Evolutionary conservation across 2,329 filamentous ascomycete species (phyloP).

Genomic region (Aspergillus candidus): DNA sequence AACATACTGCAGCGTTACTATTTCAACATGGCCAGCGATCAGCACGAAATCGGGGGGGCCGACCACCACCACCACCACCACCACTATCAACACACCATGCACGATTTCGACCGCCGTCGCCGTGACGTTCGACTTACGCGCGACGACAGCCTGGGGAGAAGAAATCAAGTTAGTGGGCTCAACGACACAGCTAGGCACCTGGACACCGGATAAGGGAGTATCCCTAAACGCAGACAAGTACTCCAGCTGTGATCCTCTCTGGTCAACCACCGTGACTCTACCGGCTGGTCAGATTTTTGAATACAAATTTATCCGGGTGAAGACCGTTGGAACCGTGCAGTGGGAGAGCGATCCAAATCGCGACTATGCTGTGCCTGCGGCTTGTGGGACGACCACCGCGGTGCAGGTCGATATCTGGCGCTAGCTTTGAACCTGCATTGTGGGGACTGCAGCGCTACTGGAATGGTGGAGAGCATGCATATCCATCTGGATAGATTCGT

Average conservation of each 20-base stretch:
- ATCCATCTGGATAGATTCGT: background rate
- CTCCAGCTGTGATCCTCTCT: slow-evolving; percentile 54
- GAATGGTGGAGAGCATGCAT: no score
- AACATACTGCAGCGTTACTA: slow-evolving; percentile 28
- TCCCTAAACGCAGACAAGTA: slow-evolving; percentile 56
- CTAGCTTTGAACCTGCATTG: slow-evolving; percentile 8
- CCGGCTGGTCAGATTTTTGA: slow-evolving; percentile 51
- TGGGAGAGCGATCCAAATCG: slow-evolving; percentile 59
- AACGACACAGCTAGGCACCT: slow-evolving; percentile 54
- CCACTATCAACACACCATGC: slow-evolving; percentile 12
- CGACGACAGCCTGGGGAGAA: slow-evolving; percentile 55
- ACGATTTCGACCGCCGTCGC: slow-evolving; percentile 41
- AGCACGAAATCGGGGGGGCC: slow-evolving; percentile 14
- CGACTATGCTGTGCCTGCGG: slow-evolving; percentile 35
- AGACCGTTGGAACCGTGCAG: slow-evolving; percentile 47
- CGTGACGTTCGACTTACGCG: slow-evolving; percentile 58
- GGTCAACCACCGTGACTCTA: slow-evolving; percentile 54
- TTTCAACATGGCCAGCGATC: slow-evolving; percentile 28
- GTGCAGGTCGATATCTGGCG: slow-evolving; percentile 37
- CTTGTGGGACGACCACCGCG: slow-evolving; percentile 26
- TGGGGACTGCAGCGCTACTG: background rate
- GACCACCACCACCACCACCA: slow-evolving; percentile 5
- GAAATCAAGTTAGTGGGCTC: slow-evolving; percentile 61
- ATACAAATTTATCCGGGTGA: slow-evolving; percentile 65
- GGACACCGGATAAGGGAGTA: slow-evolving; percentile 52